phyloP scores from a whole-genome alignment of 495 filamentous ascomycete species.

The Chlorociboria aeruginascens region DNA sequence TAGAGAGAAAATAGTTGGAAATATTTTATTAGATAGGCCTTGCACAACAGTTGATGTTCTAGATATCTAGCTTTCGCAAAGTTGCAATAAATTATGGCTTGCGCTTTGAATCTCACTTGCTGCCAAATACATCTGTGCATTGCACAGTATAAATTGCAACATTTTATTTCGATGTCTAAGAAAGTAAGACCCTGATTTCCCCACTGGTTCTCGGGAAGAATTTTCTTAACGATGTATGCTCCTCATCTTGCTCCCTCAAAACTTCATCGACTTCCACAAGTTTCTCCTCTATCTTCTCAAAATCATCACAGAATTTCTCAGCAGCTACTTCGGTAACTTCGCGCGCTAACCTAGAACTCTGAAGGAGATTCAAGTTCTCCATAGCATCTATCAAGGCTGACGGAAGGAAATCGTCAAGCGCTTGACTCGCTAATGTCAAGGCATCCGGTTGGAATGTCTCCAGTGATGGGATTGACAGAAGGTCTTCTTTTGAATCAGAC shows the following conservation, averaged over 20 bases:
- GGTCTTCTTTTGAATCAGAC: conserved; percentile 27
- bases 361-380: conserved; percentile 62
- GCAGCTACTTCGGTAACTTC: conserved; percentile 76
- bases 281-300: conserved; percentile 71
- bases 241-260: conserved; percentile 26
- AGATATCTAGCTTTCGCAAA: too few relatives aligned
- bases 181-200: conserved; percentile 73
- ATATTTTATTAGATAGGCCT: too few relatives aligned
- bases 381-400: conserved; percentile 86
- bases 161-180: conserved; percentile 15
- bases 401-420: conserved; percentile 82
- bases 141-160: neutral
- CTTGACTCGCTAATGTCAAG: conserved; percentile 55
- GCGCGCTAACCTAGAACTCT: conserved; percentile 54
- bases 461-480: conserved; percentile 37
- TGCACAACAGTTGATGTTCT: too few relatives aligned
- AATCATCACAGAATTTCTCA: conserved; percentile 77
- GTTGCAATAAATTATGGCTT: too few relatives aligned
- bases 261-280: conserved; percentile 34
- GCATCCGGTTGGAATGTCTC: conserved; percentile 49
- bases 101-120: neutral
- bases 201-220: conserved; percentile 75
- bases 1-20: too few relatives aligned
- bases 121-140: neutral
- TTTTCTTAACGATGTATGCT: conserved; percentile 27